These are phyloP conservation scores for Typha latifolia DNA, from an alignment of 176 grass and related monocot species.

Conservation along the genomic window DNA sequence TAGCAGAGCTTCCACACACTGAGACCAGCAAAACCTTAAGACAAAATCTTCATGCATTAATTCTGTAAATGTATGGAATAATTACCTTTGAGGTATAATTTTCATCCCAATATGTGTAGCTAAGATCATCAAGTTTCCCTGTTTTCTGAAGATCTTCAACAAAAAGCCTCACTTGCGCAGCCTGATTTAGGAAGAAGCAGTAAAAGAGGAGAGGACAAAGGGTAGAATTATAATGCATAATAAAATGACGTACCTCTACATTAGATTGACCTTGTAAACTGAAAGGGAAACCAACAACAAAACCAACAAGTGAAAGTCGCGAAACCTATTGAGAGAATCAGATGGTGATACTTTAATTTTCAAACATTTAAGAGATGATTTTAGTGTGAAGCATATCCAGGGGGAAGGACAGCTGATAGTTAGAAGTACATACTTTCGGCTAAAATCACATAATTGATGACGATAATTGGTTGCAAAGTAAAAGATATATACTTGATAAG, in stretches of 20 bases:
- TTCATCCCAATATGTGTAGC: constrained; percentile 89
- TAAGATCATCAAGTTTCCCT: constrained; percentile 45
- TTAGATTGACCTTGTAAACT: constrained; percentile 47
- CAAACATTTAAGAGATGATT: neutral
- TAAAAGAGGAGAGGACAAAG: constrained; percentile 4
- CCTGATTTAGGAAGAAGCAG: constrained; percentile 44
- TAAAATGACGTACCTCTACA: constrained; percentile 28
- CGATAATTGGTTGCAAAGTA: neutral
- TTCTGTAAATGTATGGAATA: neutral
- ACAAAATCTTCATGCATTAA: neutral
- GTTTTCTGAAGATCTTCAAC: constrained; percentile 65
- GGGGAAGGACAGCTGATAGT: neutral
- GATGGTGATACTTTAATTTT: neutral
- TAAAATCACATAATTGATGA: neutral
- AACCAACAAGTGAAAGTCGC: constrained; percentile 51
- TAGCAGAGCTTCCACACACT: constrained; percentile 82
- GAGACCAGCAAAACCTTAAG: constrained; percentile 14
- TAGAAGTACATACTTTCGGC: neutral
- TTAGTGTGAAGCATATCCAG: neutral
- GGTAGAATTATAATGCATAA: neutral
- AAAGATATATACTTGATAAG: neutral
- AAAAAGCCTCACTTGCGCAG: constrained; percentile 73
- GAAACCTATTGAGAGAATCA: constrained; percentile 38
- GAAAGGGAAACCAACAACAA: constrained; percentile 79
- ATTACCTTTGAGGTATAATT: constrained; percentile 87